Evolutionary conservation across 352 stramenopile species (phyloP).

Genomic region (Phytophthora meadii): DNA sequence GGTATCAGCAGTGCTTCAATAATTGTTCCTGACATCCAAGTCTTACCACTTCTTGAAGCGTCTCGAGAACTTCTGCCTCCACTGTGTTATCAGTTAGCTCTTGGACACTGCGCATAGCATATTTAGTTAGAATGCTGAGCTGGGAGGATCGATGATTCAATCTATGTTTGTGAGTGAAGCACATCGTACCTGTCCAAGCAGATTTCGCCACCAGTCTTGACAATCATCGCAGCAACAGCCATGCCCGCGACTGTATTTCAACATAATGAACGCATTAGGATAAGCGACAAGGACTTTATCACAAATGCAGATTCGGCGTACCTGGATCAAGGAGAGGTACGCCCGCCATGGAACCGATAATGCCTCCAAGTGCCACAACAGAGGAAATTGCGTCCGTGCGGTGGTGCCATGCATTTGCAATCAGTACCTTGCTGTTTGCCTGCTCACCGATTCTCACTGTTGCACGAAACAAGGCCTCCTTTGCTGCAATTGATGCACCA

Average conservation of each 20-base stretch:
- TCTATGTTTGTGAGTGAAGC: too few species aligned
- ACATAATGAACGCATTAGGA: neutral
- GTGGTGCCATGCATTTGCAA: slow-evolving; percentile 98
- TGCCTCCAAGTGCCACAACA: slow-evolving; percentile 82
- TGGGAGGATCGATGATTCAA: too few species aligned
- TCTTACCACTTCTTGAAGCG: slow-evolving; percentile 73
- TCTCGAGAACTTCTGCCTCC: slow-evolving; percentile 78
- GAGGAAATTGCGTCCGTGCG: slow-evolving; percentile 92
- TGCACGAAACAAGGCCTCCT: slow-evolving; percentile 94
- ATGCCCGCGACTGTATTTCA: slow-evolving; percentile 67
- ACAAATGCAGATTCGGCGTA: slow-evolving; percentile 12
- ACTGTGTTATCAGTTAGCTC: slow-evolving; percentile 89
- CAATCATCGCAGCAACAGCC: slow-evolving; percentile 89
- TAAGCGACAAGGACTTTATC: too few species aligned
- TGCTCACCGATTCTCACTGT: slow-evolving; percentile 93
- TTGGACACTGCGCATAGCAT: slow-evolving; percentile 52
- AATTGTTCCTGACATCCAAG: neutral
- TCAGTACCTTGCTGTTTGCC: slow-evolving; percentile 95
- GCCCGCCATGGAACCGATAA: slow-evolving; percentile 73
- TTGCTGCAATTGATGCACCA: slow-evolving; percentile 91
- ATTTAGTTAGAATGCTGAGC: neutral
- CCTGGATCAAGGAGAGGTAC: slow-evolving; percentile 78
- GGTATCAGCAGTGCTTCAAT: neutral
- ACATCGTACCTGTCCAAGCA: slow-evolving; percentile 71
- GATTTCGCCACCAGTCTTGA: slow-evolving; percentile 87